Base-by-base conservation (phyloP, 345 rosid species). In the Hypericum perforatum region DNA sequence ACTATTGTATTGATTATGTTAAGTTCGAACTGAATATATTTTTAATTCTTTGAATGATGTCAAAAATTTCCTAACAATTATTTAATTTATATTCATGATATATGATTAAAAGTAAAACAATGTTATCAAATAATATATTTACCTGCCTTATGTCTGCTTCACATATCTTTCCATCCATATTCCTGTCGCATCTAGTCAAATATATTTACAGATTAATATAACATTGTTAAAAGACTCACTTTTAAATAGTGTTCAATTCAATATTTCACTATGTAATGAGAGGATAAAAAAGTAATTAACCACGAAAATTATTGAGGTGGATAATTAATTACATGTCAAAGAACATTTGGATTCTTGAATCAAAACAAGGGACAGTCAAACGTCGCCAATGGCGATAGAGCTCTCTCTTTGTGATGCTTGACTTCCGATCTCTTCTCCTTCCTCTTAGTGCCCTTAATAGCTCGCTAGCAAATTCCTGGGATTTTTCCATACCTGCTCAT, bases 401-500 rank as follows among this genome's bases (percentile, higher is more conserved):
- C 62, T 80, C 74, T 6, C 8, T 49, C 44, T 60, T 74, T 11
- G 73, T 67, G 43, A 80, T 70, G 40, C 61, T 70, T 38, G 11
- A 36, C 13, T 61, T 72, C 48, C 50, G 15, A 1, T 61, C 45
- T 22, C 58, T 68, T 44, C 47, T 44, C 49, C 70, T 62, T 45
- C 78, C 70, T 61, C 76, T 72, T 14, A 80, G 10, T 53, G 85
- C 82, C 39, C 69, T 65, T 29, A 74, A 54, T 2, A 80, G 58
- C 54, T 72, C 80, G 32, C 56, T 63, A 0, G 64, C 78, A 54
- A 71, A 63, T 40, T 76, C 82, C 11, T 52, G 64, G 8, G 79
- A 65, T 45, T 68, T 55, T 52, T 62, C 56, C 71, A 76, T 64
- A 15, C 78, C 85, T 80, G 8, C 55, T 22, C 32, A 22, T 22